Conservation (phyloP, 768 basidiomycete genomes). For the Boletus vinaceobasis region DNA sequence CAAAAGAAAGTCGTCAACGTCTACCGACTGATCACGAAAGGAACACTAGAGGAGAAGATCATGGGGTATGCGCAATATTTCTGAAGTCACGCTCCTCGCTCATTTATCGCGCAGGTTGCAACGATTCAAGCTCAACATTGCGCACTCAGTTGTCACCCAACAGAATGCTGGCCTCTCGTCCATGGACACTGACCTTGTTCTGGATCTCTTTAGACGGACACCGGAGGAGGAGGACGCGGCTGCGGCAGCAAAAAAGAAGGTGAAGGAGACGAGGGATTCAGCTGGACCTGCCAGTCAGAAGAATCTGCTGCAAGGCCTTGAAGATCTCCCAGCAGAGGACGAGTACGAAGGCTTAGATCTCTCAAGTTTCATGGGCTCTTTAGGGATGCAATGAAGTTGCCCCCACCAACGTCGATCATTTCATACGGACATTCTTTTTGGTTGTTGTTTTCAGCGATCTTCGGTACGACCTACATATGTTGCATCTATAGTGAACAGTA, state of each 20-base stretch:
- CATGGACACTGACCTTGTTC: conserved; percentile 96
- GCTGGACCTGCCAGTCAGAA: conserved; percentile 67
- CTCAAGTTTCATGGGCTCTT: conserved; percentile 84
- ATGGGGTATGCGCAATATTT: conserved; percentile 75
- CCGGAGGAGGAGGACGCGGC: conserved; percentile 70
- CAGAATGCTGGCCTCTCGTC: conserved; percentile 91
- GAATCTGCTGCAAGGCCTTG: conserved; percentile 83
- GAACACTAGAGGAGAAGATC: conserved; percentile 97
- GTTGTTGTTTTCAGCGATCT: conserved; percentile 11
- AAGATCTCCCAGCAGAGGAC: conserved; percentile 88
- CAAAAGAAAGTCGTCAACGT: conserved; percentile 99
- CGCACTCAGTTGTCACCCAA: conserved; percentile 93
- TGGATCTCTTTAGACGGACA: conserved; percentile 88
- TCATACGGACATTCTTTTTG: conserved; percentile 14
- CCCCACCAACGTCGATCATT: conserved; percentile 11
- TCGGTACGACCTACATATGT: conserved; percentile 27
- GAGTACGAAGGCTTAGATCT: conserved; percentile 89
- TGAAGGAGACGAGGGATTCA: conserved; percentile 51
- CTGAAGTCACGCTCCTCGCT: neutral
- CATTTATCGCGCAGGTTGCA: conserved; percentile 60
- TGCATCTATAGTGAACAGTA: conserved; percentile 35
- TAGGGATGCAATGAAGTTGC: conserved; percentile 45
- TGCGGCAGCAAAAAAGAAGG: conserved; percentile 44
- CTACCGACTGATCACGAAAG: conserved; percentile 94
- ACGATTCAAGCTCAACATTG: conserved; percentile 98